Base-by-base conservation (phyloP, 805 yeast species). In the Wickerhamomyces bovis region DNA sequence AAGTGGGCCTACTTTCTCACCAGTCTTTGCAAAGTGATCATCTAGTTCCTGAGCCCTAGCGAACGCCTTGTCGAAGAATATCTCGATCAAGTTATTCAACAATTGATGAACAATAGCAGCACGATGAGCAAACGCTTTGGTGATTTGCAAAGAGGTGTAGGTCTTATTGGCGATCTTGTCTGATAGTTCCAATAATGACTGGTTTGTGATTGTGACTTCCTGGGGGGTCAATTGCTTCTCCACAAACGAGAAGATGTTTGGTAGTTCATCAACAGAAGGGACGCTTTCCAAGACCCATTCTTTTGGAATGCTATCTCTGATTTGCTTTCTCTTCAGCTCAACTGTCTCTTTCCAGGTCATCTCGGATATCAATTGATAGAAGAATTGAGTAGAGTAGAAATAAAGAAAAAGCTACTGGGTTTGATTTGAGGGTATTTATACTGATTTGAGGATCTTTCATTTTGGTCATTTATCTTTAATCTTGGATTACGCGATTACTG, bases 61-160 rank as follows among this genome's bases (percentile, higher is more conserved):
- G 36, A 78, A 57, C n/a, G 83, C 90, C 48, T 80, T 85, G 41
- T 77, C 72, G 54, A 83, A 73, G 65, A 85, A 70, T 46, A 85
- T 70, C 47, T 81, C 84, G 60, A 80, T 71, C 26, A 78, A 68
- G 55, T 77, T 72, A 53, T 79, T 77, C 49, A 81, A 75, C 55
- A 80, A 72, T 50, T 78, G 80, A 48, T 86, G 89, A 5, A 81
- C 78, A 43, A 78, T 68, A 20, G 78, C 71, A 6, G 88, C 81
- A 68, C 72, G 48, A 77, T 69, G 47, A 11, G 42, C 42, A 16
- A 53, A 53, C 1, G 54, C 56, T 11, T 23, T 46, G 6, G 45
- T 28, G 19, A 51, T 49, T 28, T 48, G 45, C 12, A 48, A 21
- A 10, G 46, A 44, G 15, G 70, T 59, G 62, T 69, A 66, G 47